Percentiles rank a stretch among this genome's conserved stretches.
phyloP scores from a whole-genome alignment of 2,329 filamentous ascomycete species.

The Trichoderma hamatum region DNA sequence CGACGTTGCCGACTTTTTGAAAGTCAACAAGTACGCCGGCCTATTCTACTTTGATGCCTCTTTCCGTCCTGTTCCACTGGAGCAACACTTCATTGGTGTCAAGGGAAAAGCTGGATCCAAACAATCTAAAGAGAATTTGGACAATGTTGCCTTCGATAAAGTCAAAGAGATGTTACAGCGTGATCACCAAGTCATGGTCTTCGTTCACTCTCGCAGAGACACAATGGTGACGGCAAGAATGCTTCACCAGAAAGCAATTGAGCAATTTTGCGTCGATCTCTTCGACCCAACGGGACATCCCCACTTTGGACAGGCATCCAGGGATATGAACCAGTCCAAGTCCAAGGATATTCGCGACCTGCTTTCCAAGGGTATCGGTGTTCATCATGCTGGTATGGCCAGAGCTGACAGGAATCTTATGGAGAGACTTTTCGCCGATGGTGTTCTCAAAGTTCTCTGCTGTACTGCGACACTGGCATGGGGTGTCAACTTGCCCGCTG shows the following conservation, averaged over 20 bases:
- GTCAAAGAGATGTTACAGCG: constrained; percentile 87
- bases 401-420: constrained; percentile 93
- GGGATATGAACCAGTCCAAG: constrained; percentile 83
- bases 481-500: constrained; percentile 97
- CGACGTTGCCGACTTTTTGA: constrained; percentile 95
- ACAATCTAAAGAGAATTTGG: constrained; percentile 84
- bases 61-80: constrained; percentile 91
- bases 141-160: constrained; percentile 88
- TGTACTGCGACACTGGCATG: constrained; percentile 97
- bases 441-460: constrained; percentile 94
- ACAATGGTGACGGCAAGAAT: constrained; percentile 86
- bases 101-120: constrained; percentile 86
- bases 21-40: constrained; percentile 89
- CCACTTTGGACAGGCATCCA: constrained; percentile 75
- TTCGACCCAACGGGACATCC: constrained; percentile 82
- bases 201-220: constrained; percentile 95
- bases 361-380: constrained; percentile 86
- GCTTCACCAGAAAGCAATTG: constrained; percentile 82
- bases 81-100: constrained; percentile 96
- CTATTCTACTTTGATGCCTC: constrained; percentile 97
- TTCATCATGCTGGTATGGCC: constrained; percentile 96
- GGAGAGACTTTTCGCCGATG: constrained; percentile 86
- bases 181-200: constrained; percentile 99
- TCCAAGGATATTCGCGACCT: constrained; percentile 87
- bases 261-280: constrained; percentile 76